Evolutionary conservation across 768 basidiomycete species (phyloP), one percentile per base, ranked within the genome.

Genomic region (Suillus clintonianus): DNA sequence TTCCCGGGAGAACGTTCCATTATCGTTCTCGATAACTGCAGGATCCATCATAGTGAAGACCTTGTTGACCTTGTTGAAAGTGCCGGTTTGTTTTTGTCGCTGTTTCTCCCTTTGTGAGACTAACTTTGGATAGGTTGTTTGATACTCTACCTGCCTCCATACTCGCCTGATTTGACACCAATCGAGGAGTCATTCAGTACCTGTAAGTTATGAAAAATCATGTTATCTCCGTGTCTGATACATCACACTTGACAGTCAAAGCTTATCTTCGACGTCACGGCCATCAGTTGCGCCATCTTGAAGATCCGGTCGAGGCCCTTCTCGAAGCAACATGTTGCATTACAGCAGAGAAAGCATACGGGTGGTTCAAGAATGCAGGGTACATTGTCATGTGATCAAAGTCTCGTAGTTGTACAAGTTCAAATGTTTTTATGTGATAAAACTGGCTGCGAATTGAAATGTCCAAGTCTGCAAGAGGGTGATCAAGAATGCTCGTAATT

Each of bases 341-440:
- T 36, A 65, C 57, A 1, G 45, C 34, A 2, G 61, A 62, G 27
- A 65, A 62, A 30, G 61, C 64, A 19, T 36, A 30, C 3, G 19
- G n/a, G 11, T 65, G 61, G 61, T 62, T 62, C 36, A 58, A 51
- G 10, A 34, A 65, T 65, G 39, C 61, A 8, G 64, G 64, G 3
- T 62, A 59, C 32, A 34, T 62, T 30, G 56, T 48, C 30, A 8
- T 37, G 50, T 51, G 39, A 59, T 39, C 22, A 59, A 30, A n/a
- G n/a, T n/a, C n/a, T n/a, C n/a, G n/a, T n/a, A n/a, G n/a, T n/a
- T n/a, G n/a, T n/a, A n/a, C n/a, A n/a, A n/a, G n/a, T n/a, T n/a
- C n/a, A n/a, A n/a, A n/a, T n/a, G n/a, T n/a, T n/a, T n/a, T n/a
- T n/a, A n/a, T n/a, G n/a, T n/a, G n/a, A n/a, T n/a, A n/a, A n/a